Evolutionary conservation across 1,139 yeast genomes (phyloP).

Genomic region (Yamadazyma buinensis): DNA sequence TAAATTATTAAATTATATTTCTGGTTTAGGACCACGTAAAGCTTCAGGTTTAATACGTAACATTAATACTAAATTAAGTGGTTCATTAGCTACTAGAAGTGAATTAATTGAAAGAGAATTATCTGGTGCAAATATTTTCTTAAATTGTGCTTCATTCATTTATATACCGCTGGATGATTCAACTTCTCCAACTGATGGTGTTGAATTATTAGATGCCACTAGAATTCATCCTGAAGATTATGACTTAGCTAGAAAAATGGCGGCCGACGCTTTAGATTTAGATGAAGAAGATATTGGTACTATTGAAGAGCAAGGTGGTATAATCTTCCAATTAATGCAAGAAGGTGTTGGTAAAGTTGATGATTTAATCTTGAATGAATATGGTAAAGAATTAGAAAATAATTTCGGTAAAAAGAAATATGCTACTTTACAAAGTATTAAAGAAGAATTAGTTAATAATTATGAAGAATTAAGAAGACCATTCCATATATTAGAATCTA

Average conservation of each 20-base stretch:
- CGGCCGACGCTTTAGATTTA: slow-evolving; percentile 93
- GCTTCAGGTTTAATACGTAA: slow-evolving; percentile 84
- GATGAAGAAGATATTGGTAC: slow-evolving; percentile 93
- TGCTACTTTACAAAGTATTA: slow-evolving; percentile 80
- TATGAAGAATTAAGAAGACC: slow-evolving; percentile 80
- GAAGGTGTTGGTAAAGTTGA: slow-evolving; percentile 86
- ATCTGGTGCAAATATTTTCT: slow-evolving; percentile 74
- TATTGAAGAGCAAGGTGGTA: slow-evolving; percentile 75
- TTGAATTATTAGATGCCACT: slow-evolving; percentile 87
- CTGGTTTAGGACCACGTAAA: slow-evolving; percentile 95
- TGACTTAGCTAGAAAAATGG: slow-evolving; percentile 93
- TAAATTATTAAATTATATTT: slow-evolving; percentile 66
- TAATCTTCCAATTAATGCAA: slow-evolving; percentile 72
- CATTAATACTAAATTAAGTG: slow-evolving; percentile 67
- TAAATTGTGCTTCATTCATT: slow-evolving; percentile 89
- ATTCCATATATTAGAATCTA: slow-evolving; percentile 61
- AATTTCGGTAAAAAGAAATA: slow-evolving; percentile 75
- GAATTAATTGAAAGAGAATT: slow-evolving; percentile 80
- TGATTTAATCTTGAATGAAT: slow-evolving; percentile 84
- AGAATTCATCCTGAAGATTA: slow-evolving; percentile 98
- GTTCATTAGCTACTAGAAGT: slow-evolving; percentile 62
- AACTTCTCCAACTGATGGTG: slow-evolving; percentile 47
- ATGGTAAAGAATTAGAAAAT: slow-evolving; percentile 85
- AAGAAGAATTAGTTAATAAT: slow-evolving; percentile 82
- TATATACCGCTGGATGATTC: slow-evolving; percentile 70